Conservation (phyloP, 805 yeast genomes). For the Saccharomycopsis schoenii region DNA sequence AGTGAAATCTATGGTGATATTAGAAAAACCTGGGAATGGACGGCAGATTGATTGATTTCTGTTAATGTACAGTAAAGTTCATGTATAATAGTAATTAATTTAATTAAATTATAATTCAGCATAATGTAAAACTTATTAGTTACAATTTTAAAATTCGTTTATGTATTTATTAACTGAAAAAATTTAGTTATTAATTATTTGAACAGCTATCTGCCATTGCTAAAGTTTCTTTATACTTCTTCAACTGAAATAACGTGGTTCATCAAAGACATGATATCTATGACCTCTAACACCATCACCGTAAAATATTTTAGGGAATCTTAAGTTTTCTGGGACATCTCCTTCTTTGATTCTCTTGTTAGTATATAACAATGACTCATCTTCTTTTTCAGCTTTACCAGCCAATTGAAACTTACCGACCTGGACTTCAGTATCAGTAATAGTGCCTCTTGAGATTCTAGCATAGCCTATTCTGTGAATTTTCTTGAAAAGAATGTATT, state of each 20-base stretch:
- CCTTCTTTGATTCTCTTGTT: conserved; percentile 47
- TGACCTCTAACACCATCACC: conserved; percentile 95
- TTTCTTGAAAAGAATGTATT: conserved; percentile 82
- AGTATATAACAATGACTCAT: conserved; percentile 35
- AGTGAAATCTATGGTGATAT: conserved; percentile 81
- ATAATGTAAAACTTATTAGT: too few relatives aligned
- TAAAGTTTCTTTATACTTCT: neutral
- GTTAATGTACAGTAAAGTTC: neutral
- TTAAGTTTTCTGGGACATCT: conserved; percentile 47
- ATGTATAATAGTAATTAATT: neutral
- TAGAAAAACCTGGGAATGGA: conserved; percentile 84
- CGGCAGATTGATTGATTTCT: conserved; percentile 27
- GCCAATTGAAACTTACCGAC: conserved; percentile 71
- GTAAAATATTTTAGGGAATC: conserved; percentile 70
- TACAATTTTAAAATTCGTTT: too few relatives aligned
- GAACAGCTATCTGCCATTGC: neutral
- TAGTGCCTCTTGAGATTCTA: conserved; percentile 82
- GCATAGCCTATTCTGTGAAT: conserved; percentile 88
- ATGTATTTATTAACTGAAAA: neutral
- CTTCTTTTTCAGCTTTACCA: conserved; percentile 29
- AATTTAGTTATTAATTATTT: neutral
- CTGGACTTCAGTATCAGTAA: conserved; percentile 95
- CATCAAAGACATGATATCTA: conserved; percentile 87
- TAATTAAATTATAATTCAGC: too few relatives aligned
- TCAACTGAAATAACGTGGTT: conserved; percentile 63